phyloP scores from a whole-genome alignment of 768 basidiomycete genomes.

The Boletus bicolor region DNA sequence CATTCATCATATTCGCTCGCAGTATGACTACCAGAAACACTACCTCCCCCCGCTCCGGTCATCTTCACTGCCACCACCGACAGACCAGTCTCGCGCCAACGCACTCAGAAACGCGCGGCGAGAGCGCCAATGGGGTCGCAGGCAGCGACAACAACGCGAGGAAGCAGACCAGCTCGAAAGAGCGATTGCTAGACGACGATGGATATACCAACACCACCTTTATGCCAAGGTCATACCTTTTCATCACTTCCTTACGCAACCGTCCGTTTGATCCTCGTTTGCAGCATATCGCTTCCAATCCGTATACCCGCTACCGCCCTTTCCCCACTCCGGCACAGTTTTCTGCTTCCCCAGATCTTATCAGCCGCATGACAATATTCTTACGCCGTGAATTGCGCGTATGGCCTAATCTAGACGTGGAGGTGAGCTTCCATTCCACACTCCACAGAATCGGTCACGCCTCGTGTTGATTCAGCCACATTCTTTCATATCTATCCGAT shows the following conservation, averaged over 20 bases:
- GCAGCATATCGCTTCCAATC: constrained; percentile 89
- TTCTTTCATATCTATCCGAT: constrained; percentile 17
- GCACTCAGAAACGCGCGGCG: constrained; percentile 32
- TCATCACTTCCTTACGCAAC: background rate
- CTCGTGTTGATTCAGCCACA: constrained; percentile 5
- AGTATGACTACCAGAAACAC: constrained; percentile 80
- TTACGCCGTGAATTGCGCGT: constrained; percentile 82
- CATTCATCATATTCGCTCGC: constrained; percentile 76
- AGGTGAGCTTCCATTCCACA: constrained; percentile 45
- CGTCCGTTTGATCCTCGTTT: constrained; percentile 2
- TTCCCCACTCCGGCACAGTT: constrained; percentile 88
- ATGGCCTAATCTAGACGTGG: constrained; percentile 88
- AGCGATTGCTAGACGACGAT: constrained; percentile 67
- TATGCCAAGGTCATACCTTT: constrained; percentile 76
- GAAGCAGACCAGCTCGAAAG: constrained; percentile 70
- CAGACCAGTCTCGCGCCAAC: constrained; percentile 25
- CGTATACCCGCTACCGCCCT: constrained; percentile 82
- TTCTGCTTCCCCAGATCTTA: constrained; percentile 66
- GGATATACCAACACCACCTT: constrained; percentile 76
- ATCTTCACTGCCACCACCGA: constrained; percentile 38
- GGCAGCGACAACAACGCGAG: constrained; percentile 47
- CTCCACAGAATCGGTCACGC: background rate
- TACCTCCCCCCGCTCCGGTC: constrained; percentile 63
- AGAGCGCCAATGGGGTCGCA: constrained; percentile 56
- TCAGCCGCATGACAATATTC: constrained; percentile 76